These are phyloP conservation scores for Cyanidioschyzon merolae DNA, from an alignment of 23 red algal genomes.

Conservation along the genomic window DNA sequence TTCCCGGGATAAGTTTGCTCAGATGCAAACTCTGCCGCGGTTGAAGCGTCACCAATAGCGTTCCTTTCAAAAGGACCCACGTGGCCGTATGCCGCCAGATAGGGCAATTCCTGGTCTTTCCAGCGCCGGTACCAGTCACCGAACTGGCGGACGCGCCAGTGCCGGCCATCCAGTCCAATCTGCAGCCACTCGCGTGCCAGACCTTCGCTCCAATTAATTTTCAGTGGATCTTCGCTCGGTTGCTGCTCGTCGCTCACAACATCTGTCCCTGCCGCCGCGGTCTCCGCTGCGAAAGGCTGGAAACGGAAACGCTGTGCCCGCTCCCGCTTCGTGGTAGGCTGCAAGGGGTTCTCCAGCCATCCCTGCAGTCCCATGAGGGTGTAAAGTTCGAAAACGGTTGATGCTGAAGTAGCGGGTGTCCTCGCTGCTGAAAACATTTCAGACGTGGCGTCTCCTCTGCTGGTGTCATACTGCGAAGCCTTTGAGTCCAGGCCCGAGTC, in stretches of 20 bases:
- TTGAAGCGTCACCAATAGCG: not conserved
- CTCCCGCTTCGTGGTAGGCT: not conserved
- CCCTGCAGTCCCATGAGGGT: not conserved
- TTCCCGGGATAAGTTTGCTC: not conserved
- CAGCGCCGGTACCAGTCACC: slow-evolving; percentile 6
- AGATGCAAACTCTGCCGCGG: not conserved
- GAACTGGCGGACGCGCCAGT: not conserved
- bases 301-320: not conserved
- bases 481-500: too few relatives aligned
- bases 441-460: too few relatives aligned
- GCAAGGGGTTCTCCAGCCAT: not conserved
- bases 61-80: not conserved
- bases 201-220: not conserved
- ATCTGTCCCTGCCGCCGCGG: not conserved
- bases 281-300: not conserved
- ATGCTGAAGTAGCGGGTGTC: not conserved
- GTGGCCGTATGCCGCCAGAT: not conserved
- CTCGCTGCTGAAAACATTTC: too few relatives aligned
- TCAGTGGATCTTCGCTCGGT: not conserved
- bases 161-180: not conserved
- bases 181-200: not conserved
- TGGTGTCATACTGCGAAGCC: too few relatives aligned
- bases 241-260: not conserved
- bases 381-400: not conserved
- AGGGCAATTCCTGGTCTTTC: not conserved